Evolutionary conservation across 768 basidiomycete species (phyloP).

Genomic region (Podaxis carcinomalis): DNA sequence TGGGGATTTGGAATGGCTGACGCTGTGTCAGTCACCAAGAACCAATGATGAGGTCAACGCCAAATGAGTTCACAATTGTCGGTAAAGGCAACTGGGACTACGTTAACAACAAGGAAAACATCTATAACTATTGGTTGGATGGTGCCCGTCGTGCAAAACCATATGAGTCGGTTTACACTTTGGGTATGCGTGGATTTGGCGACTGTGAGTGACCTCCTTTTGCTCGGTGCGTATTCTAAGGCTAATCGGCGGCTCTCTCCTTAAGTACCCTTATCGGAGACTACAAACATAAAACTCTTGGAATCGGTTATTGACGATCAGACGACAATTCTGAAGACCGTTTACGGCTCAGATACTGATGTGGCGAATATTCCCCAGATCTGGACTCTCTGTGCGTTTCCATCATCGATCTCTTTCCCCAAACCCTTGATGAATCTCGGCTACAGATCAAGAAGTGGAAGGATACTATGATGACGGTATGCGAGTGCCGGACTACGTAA

Average conservation of each 20-base stretch:
- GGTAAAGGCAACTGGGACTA: constrained; percentile 62
- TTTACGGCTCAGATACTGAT: constrained; percentile 38
- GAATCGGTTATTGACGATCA: constrained; percentile 57
- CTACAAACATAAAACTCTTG: constrained; percentile 43
- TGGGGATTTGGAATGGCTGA: background rate
- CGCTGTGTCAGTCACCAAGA: constrained; percentile 52
- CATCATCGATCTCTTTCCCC: background rate
- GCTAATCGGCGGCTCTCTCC: background rate
- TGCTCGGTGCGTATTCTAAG: background rate
- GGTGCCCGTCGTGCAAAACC: constrained; percentile 53
- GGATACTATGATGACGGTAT: constrained; percentile 63
- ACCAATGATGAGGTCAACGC: constrained; percentile 69
- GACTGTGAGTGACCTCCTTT: constrained; percentile 30
- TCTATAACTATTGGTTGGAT: constrained; percentile 58
- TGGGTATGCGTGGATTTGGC: constrained; percentile 65
- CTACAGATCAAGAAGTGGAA: constrained; percentile 52
- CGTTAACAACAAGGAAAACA: constrained; percentile 43
- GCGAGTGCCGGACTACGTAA: constrained; percentile 57
- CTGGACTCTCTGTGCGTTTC: constrained; percentile 51
- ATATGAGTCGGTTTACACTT: constrained; percentile 58
- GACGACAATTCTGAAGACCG: constrained; percentile 47
- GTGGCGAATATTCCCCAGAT: constrained; percentile 54
- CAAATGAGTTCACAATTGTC: constrained; percentile 57
- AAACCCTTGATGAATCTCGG: background rate
- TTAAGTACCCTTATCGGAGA: constrained; percentile 45